Percentiles rank a stretch among this genome's conserved stretches.
Evolutionary conservation across 116 monocot genomes (phyloP).

Genomic region (Cymodocea nodosa): DNA sequence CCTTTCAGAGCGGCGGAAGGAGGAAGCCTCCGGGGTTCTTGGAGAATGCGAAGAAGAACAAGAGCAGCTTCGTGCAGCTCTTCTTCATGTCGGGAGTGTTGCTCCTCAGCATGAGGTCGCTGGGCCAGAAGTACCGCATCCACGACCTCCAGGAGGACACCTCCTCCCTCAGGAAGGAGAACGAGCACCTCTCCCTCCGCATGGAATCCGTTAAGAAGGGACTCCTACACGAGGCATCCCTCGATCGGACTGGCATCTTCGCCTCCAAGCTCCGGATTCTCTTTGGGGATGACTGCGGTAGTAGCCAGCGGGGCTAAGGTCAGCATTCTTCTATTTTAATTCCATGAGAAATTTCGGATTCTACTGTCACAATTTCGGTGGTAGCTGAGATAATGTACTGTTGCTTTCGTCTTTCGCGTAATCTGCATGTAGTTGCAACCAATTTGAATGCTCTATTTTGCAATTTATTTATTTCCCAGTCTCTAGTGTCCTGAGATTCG

Average conservation of each 20-base stretch:
- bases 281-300: conserved; percentile 18
- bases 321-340: background rate
- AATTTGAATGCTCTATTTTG: too few species aligned
- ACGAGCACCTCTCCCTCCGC: conserved; percentile 49
- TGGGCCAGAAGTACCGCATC: conserved; percentile 88
- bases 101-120: conserved; percentile 62
- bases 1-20: conserved; percentile 2
- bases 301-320: conserved; percentile 11
- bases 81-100: conserved; percentile 74
- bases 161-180: conserved; percentile 57
- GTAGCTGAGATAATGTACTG: too few species aligned
- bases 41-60: conserved; percentile 69
- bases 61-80: conserved; percentile 63
- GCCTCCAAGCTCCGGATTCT: conserved; percentile 44
- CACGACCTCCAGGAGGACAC: conserved; percentile 54
- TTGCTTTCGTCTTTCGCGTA: too few species aligned
- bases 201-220: conserved; percentile 36
- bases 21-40: conserved; percentile 35
- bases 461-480: too few species aligned
- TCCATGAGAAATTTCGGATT: too few species aligned
- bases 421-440: too few species aligned
- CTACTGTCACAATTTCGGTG: too few species aligned
- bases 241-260: conserved; percentile 53
- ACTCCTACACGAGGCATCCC: conserved; percentile 55
- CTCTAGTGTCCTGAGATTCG: too few species aligned